Conservation (phyloP, 164 flowering plant species). For the Stephania japonica region DNA sequence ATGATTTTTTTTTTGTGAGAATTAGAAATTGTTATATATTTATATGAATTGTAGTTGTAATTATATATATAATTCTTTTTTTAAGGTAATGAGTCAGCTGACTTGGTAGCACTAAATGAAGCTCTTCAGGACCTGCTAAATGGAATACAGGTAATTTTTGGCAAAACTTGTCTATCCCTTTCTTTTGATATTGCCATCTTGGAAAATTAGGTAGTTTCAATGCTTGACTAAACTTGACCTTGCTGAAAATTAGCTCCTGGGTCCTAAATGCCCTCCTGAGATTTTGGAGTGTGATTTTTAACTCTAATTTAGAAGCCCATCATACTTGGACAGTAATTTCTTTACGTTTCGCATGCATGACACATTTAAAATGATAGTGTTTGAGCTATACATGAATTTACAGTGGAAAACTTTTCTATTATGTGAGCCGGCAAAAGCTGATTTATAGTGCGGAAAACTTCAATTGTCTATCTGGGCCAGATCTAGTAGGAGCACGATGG, state of each 20-base stretch:
- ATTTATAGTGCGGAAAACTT: too few species aligned
- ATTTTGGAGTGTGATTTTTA: too few species aligned
- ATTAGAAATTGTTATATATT: background rate
- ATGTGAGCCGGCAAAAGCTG: background rate
- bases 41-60: background rate
- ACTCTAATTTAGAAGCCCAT: too few species aligned
- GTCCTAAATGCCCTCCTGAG: too few species aligned
- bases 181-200: background rate
- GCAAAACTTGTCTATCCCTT: conserved; percentile 1
- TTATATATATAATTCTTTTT: conserved; percentile 6
- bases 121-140: conserved; percentile 88
- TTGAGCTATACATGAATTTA: background rate
- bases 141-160: conserved; percentile 75
- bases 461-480: too few species aligned
- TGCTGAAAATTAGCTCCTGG: background rate
- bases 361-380: too few species aligned
- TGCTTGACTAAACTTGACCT: background rate
- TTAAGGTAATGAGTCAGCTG: conserved; percentile 61
- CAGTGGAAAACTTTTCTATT: background rate
- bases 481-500: too few species aligned
- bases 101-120: conserved; percentile 74
- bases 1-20: too few species aligned
- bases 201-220: background rate
- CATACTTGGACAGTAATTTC: too few species aligned
- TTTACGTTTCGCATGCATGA: too few species aligned